Evolutionary conservation across 495 filamentous ascomycete genomes (phyloP), one percentile per base, ranked within the genome.

Genomic region (Melanomma pulvis-pyrius): DNA sequence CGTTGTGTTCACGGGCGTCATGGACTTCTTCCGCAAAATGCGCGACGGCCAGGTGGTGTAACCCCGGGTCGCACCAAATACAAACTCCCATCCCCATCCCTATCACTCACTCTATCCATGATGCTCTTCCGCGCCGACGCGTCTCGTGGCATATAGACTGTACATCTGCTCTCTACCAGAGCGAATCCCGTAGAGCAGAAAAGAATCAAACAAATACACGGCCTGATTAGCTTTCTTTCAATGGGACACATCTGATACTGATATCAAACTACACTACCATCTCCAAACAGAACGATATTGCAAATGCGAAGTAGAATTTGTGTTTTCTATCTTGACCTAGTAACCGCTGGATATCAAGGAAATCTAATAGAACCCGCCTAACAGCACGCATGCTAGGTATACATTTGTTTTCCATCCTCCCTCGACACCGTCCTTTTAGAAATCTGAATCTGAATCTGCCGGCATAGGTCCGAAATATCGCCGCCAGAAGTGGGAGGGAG

Each of bases 1-100:
- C 55, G 93, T 97, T 25, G 93, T 97, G 41, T 97, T 92, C 79
- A 96, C 92, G 3, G 86, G 89, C 15, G 88, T 96, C 17, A 96
- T 96, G 89, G 93, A 97, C 72, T 93, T 94, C 78, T 97, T 90
- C 79, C 81, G 85, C 55, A 81, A 78, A 65, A 84, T 84, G 79
- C 78, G 79, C 47, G 78, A 62, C 9, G 73, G 39, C 8, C 8
- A 75, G 24, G 56, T 68, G 56, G 22, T 12, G 17, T 26, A 3
- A 5, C 8, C 8, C 7, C 13, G 1, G 15, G 15, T 17, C n/a
- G 51, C 30, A 15, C 25, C 25, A 2, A 30, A 55, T 30, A 6
- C 29, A 5, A n/a, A n/a, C n/a, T n/a, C n/a, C n/a, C n/a, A n/a
- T n/a, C 15, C 21, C n/a, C 51, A 34, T 34, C 19, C n/a, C 25